phyloP scores from a whole-genome alignment of 441 rosid species.

The Populus hybrid region DNA sequence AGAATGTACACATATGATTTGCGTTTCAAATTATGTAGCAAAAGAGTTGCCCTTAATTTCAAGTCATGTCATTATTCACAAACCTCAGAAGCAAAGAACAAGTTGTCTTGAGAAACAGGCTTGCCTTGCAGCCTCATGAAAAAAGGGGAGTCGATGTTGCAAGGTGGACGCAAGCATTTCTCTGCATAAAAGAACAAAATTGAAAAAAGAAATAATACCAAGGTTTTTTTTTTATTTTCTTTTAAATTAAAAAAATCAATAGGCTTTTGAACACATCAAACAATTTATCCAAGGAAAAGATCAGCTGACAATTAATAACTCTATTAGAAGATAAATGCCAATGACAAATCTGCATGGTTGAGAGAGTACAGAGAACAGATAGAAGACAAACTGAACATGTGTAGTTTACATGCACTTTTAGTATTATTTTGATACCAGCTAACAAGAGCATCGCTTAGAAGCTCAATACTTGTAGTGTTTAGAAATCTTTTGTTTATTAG shows the following conservation, averaged over 20 bases:
- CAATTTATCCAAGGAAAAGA: neutral
- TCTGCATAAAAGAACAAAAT: constrained; percentile 29
- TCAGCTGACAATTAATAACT: neutral
- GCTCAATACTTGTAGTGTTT: neutral
- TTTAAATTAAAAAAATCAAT: neutral
- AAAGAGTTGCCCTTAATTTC: neutral
- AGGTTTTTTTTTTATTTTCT: neutral
- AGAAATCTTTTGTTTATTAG: neutral
- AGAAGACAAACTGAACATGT: neutral
- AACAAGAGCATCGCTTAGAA: neutral
- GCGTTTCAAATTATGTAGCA: neutral
- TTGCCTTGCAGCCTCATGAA: constrained; percentile 27
- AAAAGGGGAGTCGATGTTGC: constrained; percentile 27
- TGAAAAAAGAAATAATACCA: constrained; percentile 6
- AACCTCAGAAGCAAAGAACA: constrained; percentile 47
- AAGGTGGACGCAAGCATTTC: constrained; percentile 35
- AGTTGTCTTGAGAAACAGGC: constrained; percentile 28
- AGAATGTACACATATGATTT: neutral
- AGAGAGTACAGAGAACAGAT: neutral
- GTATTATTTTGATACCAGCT: neutral
- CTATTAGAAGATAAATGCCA: neutral
- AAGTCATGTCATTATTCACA: constrained; percentile 16
- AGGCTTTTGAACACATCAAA: neutral
- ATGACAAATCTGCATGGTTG: neutral
- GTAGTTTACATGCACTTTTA: neutral